These are phyloP conservation scores for Calonectria naviculata DNA, from an alignment of 2,329 filamentous ascomycete species.

Conservation along the genomic window DNA sequence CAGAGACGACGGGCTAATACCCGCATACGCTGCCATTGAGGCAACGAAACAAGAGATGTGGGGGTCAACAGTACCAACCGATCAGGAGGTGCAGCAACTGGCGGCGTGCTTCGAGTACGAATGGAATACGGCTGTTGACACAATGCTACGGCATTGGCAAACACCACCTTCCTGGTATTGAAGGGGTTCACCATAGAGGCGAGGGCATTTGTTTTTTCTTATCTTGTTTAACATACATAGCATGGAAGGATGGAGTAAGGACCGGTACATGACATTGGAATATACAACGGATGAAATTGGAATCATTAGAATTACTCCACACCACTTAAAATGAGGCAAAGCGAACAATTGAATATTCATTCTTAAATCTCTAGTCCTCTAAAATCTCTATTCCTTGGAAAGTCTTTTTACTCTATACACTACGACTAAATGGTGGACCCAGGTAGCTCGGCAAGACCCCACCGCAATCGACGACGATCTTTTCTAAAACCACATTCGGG, in stretches of 20 bases:
- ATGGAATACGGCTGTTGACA: slow-evolving; percentile 73
- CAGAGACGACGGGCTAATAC: slow-evolving; percentile 69
- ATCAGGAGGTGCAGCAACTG: slow-evolving; percentile 68
- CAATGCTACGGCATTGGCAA: slow-evolving; percentile 77
- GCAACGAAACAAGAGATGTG: slow-evolving; percentile 76
- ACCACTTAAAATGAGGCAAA: not conserved
- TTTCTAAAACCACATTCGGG: slow-evolving; percentile 33
- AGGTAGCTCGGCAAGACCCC: slow-evolving; percentile 28
- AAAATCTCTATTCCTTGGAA: not conserved
- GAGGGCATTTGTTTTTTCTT: not conserved
- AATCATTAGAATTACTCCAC: not conserved
- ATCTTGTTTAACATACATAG: not conserved
- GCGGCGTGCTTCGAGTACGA: slow-evolving; percentile 72
- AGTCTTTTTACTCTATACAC: not conserved
- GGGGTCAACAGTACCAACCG: slow-evolving; percentile 67
- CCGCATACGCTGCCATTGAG: slow-evolving; percentile 69
- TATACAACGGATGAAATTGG: not conserved
- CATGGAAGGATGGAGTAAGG: not conserved
- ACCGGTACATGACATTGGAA: not conserved
- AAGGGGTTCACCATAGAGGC: slow-evolving; percentile 12
- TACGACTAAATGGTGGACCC: slow-evolving; percentile 17
- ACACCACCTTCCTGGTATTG: slow-evolving; percentile 67
- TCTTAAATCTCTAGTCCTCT: too few relatives aligned
- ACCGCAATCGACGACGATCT: slow-evolving; percentile 29
- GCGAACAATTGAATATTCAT: not conserved